Percentiles rank a stretch among this genome's conserved stretches.
These are phyloP conservation scores for Fusarium sp. DNA, from an alignment of 2,329 filamentous ascomycete species.

Conservation along the genomic window DNA sequence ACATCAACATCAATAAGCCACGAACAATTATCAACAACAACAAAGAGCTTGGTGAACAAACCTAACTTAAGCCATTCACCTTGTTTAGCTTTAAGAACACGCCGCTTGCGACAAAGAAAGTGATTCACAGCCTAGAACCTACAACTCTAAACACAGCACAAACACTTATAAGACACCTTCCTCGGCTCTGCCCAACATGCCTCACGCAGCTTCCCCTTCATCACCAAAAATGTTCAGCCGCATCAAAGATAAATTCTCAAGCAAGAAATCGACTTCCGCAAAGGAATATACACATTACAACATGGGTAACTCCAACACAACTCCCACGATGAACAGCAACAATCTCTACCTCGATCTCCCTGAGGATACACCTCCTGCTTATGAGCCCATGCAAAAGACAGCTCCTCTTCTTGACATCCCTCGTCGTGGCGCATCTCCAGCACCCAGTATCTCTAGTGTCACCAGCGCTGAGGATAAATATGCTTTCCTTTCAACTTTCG, in stretches of 20 bases:
- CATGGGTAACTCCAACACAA: conserved; percentile 14
- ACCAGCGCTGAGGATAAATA: conserved; percentile 72
- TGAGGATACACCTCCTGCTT: conserved; percentile 52
- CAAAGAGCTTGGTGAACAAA: neutral
- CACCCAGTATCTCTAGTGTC: conserved; percentile 43
- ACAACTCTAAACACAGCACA: neutral
- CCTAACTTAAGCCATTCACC: neutral
- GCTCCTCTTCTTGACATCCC: conserved; percentile 20
- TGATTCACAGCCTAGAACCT: neutral
- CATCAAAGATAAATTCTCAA: conserved; percentile 51
- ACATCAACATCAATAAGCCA: neutral
- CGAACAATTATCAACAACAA: neutral
- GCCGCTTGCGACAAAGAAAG: neutral
- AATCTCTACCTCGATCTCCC: conserved; percentile 10
- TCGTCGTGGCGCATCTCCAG: conserved; percentile 23
- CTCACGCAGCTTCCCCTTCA: conserved; percentile 15
- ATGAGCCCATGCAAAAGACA: conserved; percentile 32
- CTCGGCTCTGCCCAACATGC: conserved; percentile 7
- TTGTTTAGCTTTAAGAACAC: neutral
- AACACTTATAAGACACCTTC: neutral
- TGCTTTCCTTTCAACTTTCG: conserved; percentile 80
- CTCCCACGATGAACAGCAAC: neutral
- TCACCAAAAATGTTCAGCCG: conserved; percentile 34
- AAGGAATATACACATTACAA: neutral
- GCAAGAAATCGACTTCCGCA: conserved; percentile 25